These are phyloP conservation scores for Rhizomucor pusillus DNA, from an alignment of 371 early-diverging fungal genomes.

Conservation along the genomic window DNA sequence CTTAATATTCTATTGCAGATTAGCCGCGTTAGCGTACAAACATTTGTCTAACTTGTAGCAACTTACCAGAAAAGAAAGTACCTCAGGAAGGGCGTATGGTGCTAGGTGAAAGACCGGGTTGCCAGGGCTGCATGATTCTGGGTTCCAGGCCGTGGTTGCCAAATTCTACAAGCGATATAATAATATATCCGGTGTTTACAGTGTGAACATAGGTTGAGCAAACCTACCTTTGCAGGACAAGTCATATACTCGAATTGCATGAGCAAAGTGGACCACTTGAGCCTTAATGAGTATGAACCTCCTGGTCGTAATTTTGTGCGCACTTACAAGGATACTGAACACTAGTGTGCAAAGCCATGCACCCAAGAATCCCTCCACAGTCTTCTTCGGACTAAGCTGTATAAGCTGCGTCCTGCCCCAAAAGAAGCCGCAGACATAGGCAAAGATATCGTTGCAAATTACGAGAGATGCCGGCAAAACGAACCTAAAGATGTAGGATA, in stretches of 20 bases:
- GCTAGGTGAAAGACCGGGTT: slow-evolving; percentile 44
- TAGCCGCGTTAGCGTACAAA: slow-evolving; percentile 5
- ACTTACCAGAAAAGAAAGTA: slow-evolving; percentile 1
- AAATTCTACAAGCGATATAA: slow-evolving; percentile 24
- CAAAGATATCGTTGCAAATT: slow-evolving; percentile 96
- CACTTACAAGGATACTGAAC: slow-evolving; percentile 77
- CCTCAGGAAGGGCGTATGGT: slow-evolving; percentile 30
- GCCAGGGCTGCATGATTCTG: slow-evolving; percentile 35
- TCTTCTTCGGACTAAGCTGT: slow-evolving; percentile 97
- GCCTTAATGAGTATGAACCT: not conserved
- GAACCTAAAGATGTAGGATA: slow-evolving; percentile 39
- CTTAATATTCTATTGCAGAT: slow-evolving; percentile 26
- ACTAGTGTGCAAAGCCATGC: slow-evolving; percentile 87
- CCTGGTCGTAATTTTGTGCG: not conserved
- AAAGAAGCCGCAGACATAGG: slow-evolving; percentile 96
- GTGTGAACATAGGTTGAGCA: not conserved
- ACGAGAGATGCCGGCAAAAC: slow-evolving; percentile 91
- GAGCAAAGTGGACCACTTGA: slow-evolving; percentile 37
- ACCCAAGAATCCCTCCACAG: slow-evolving; percentile 98
- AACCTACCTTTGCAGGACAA: slow-evolving; percentile 73
- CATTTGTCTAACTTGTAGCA: not conserved
- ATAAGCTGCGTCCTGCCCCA: slow-evolving; percentile 93
- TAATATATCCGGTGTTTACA: not conserved
- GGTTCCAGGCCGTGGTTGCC: slow-evolving; percentile 44
- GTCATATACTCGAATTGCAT: slow-evolving; percentile 78